phyloP scores from a whole-genome alignment of 148 eudicot genomes.

The Heliamphora exappendiculata region DNA sequence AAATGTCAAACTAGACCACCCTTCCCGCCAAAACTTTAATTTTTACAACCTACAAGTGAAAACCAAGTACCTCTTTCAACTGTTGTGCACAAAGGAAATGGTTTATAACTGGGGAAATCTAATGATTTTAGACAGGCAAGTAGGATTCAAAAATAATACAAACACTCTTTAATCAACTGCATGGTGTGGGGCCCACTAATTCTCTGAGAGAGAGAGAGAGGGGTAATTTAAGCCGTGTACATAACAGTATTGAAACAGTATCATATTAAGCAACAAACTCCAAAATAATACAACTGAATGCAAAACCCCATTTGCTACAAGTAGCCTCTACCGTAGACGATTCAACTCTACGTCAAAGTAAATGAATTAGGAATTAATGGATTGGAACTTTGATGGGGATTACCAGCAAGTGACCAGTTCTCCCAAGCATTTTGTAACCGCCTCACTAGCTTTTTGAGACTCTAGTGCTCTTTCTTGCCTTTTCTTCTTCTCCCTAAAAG shows the following conservation, averaged over 20 bases:
- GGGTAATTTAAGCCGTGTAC: too few relatives aligned
- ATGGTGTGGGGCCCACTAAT: too few relatives aligned
- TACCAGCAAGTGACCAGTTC: slow-evolving; percentile 10
- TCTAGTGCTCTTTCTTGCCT: slow-evolving; percentile 53
- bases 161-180: too few relatives aligned
- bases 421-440: slow-evolving; percentile 40
- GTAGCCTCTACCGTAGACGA: neutral
- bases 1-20: too few relatives aligned
- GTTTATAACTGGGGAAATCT: neutral
- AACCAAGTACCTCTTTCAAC: too few relatives aligned
- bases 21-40: too few relatives aligned
- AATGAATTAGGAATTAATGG: neutral
- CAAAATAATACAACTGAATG: neutral
- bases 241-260: too few relatives aligned
- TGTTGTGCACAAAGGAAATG: neutral
- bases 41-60: too few relatives aligned
- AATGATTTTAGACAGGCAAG: slow-evolving; percentile 1
- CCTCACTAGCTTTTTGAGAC: slow-evolving; percentile 56
- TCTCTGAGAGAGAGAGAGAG: too few relatives aligned
- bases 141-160: too few relatives aligned
- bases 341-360: slow-evolving; percentile 11
- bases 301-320: neutral
- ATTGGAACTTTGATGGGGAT: slow-evolving; percentile 8
- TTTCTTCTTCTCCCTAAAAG: slow-evolving; percentile 78
- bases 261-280: neutral